These are phyloP conservation scores for Colletotrichum lupini DNA, from an alignment of 2,329 filamentous ascomycete genomes.

Conservation along the genomic window DNA sequence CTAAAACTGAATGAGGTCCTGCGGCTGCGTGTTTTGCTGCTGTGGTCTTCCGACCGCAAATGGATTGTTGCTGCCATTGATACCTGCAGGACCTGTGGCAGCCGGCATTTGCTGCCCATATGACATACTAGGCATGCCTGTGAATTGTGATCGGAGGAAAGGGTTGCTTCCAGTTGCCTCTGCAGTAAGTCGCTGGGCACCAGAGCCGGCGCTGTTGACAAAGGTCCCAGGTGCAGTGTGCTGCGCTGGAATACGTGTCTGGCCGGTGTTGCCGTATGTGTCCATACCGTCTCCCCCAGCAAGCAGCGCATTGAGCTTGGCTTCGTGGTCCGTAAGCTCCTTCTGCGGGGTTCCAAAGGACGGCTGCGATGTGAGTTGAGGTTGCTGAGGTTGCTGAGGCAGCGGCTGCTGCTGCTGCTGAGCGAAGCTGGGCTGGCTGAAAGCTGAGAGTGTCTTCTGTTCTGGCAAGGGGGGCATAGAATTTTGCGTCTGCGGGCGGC, in stretches of 20 bases:
- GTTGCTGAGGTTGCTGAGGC: not conserved
- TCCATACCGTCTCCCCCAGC: slow-evolving; percentile 92
- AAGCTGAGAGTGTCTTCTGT: slow-evolving; percentile 78
- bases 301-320: slow-evolving; percentile 87
- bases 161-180: slow-evolving; percentile 89
- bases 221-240: slow-evolving; percentile 97
- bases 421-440: slow-evolving; percentile 59
- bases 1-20: slow-evolving; percentile 74
- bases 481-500: slow-evolving; percentile 65
- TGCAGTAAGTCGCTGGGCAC: slow-evolving; percentile 74
- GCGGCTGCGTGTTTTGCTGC: slow-evolving; percentile 58
- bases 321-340: slow-evolving; percentile 71
- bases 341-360: slow-evolving; percentile 55
- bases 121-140: slow-evolving; percentile 74
- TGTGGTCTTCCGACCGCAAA: slow-evolving; percentile 66
- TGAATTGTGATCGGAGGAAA: slow-evolving; percentile 87
- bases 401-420: slow-evolving; percentile 3
- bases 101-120: slow-evolving; percentile 64
- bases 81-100: slow-evolving; percentile 66
- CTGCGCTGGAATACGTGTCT: slow-evolving; percentile 93
- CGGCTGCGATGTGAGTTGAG: not conserved
- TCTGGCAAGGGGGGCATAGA: slow-evolving; percentile 83
- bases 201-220: slow-evolving; percentile 91
- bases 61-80: slow-evolving; percentile 69
- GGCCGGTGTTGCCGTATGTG: slow-evolving; percentile 97